Base-by-base conservation (phyloP, 768 basidiomycete species). In the Lactarius evosmus region DNA sequence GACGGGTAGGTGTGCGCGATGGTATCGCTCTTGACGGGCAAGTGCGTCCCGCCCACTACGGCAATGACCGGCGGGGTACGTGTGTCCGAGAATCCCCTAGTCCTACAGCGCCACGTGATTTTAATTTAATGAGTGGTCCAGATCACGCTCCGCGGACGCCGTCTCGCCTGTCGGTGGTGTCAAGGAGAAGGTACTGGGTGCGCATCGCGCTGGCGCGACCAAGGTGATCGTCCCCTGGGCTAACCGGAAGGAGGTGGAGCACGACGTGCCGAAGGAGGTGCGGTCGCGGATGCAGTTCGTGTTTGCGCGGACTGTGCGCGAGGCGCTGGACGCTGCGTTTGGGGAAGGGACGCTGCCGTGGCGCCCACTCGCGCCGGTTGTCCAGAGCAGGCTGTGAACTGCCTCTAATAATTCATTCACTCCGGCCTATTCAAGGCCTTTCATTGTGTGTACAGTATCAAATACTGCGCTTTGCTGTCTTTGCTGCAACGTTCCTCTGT, bases 41-140 rank as follows among this genome's bases (percentile, higher is more conserved):
- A 85, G 12, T 84, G 83, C 57, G 86, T 93, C 6, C 84, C 89
- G 5, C 79, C 85, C 19, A 80, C 86, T 66, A 78, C 88, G 19
- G 94, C 94, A 0, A 91, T 96, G 87, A 96, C 95, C 0, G 95
- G 95, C 58, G 95, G 96, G 81, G 86, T 86, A 16, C 44, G 51
- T 12, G 22, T 34, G 19, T 14, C 25, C 52, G 5, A 38, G n/a
- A 7, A n/a, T 59, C 27, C 12, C n/a, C 17, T 7, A 12, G 16
- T 0, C 8, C 38, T 7, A 33, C 38, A 22, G n/a, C n/a, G n/a
- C n/a, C n/a, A 27, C 6, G 6, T 51, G 25, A 54, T 41, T 41
- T 7, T 22, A 9, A n/a, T 56, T 27, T 14, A 29, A 52, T 2
- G 17, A 32, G 22, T 36, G 14, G 19, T 38, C 11, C 41, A 87